A percentile compares a stretch with the other conserved stretches of the same genome.
These are phyloP conservation scores for Medicago arabica DNA, from an alignment of 306 rosid genomes.

Conservation along the genomic window DNA sequence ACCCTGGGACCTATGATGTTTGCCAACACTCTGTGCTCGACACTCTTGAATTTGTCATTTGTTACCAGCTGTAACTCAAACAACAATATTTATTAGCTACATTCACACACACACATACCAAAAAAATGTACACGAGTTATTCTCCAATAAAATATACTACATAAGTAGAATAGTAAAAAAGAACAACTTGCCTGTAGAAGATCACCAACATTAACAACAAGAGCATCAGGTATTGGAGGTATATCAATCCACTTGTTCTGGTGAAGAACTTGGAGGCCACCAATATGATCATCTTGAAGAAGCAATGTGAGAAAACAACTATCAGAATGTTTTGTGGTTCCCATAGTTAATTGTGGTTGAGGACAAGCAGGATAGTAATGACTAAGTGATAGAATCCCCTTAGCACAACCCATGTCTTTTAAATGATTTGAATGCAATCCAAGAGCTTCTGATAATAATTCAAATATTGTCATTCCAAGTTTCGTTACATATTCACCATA, in stretches of 20 bases:
- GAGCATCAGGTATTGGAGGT: constrained; percentile 21
- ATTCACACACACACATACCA: no score
- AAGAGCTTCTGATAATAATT: constrained; percentile 47
- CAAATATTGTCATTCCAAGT: constrained; percentile 30
- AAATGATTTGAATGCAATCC: constrained; percentile 35
- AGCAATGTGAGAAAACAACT: constrained; percentile 34
- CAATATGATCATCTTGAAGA: constrained; percentile 43
- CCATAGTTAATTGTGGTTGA: constrained; percentile 41
- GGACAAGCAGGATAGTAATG: constrained; percentile 44
- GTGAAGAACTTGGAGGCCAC: constrained; percentile 40
- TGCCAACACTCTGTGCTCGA: constrained; percentile 39
- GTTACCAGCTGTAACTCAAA: constrained; percentile 40
- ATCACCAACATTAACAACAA: constrained; percentile 42
- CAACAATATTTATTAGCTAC: not conserved
- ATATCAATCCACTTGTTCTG: constrained; percentile 38
- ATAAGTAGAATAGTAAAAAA: no score
- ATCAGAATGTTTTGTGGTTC: constrained; percentile 41
- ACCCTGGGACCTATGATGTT: constrained; percentile 39
- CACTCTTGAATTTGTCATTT: constrained; percentile 46
- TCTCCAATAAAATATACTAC: no score
- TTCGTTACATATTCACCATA: constrained; percentile 30
- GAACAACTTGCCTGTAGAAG: constrained; percentile 30
- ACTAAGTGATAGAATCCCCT: constrained; percentile 31
- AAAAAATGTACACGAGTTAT: no score
- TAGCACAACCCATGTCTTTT: constrained; percentile 36